phyloP scores from a whole-genome alignment of 2,329 filamentous ascomycete species.

The Colletotrichum lentis region DNA sequence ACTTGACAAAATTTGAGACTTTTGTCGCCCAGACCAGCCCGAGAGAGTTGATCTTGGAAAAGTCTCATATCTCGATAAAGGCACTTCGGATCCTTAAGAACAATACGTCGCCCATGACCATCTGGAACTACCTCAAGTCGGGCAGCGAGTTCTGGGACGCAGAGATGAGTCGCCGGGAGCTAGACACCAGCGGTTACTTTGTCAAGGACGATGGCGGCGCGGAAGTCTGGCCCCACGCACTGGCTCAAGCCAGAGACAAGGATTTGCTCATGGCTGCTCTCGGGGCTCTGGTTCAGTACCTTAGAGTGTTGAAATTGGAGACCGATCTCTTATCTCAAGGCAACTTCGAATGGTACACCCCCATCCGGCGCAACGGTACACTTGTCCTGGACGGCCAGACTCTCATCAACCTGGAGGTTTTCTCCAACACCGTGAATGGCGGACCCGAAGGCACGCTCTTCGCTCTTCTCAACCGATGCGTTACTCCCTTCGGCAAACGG shows the following conservation, averaged over 20 bases:
- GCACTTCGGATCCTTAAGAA: constrained; percentile 94
- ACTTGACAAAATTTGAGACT: constrained; percentile 96
- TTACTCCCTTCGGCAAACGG: constrained; percentile 96
- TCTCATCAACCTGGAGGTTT: constrained; percentile 96
- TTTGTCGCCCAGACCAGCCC: constrained; percentile 92
- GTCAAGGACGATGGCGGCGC: constrained; percentile 60
- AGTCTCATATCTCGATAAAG: constrained; percentile 84
- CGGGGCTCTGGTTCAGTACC: constrained; percentile 86
- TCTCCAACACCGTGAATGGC: constrained; percentile 90
- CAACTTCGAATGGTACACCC: constrained; percentile 91
- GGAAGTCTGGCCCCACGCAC: constrained; percentile 76
- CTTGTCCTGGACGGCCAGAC: constrained; percentile 95
- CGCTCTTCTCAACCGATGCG: constrained; percentile 87
- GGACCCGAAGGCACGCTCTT: constrained; percentile 88
- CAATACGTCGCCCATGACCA: constrained; percentile 88
- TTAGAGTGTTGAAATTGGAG: constrained; percentile 87
- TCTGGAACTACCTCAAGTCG: constrained; percentile 93
- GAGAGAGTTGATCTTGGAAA: constrained; percentile 88
- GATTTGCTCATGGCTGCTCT: constrained; percentile 89
- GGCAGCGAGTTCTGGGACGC: constrained; percentile 90
- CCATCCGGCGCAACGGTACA: constrained; percentile 88
- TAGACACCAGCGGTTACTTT: constrained; percentile 84
- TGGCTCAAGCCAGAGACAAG: constrained; percentile 77
- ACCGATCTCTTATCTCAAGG: constrained; percentile 85
- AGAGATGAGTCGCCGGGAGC: constrained; percentile 80